Conservation (phyloP, 202 grass and related monocot genomes). For the Setaria viridis region DNA sequence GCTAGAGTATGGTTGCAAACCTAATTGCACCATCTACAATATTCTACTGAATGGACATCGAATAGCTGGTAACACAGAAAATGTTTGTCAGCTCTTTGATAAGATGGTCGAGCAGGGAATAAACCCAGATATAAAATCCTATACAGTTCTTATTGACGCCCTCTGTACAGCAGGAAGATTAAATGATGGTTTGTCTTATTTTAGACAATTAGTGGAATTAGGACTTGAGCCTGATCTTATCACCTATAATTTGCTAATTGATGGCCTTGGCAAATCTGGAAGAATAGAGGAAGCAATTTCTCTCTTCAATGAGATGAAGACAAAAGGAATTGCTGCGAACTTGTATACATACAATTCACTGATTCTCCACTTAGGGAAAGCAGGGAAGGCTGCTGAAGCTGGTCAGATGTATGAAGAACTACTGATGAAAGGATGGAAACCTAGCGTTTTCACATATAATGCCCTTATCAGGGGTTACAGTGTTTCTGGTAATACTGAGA, state of each 20-base stretch:
- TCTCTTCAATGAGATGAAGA: slow-evolving; percentile 80
- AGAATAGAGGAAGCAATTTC: slow-evolving; percentile 69
- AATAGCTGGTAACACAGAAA: slow-evolving; percentile 70
- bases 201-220: slow-evolving; percentile 56
- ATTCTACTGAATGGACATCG: slow-evolving; percentile 85
- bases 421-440: slow-evolving; percentile 71
- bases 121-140: slow-evolving; percentile 92
- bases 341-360: slow-evolving; percentile 93
- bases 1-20: slow-evolving; percentile 76
- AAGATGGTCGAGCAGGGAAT: slow-evolving; percentile 74
- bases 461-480: slow-evolving; percentile 86
- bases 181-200: slow-evolving; percentile 76
- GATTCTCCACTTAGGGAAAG: slow-evolving; percentile 86
- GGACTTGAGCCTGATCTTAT: slow-evolving; percentile 87
- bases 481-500: slow-evolving; percentile 63
- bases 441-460: slow-evolving; percentile 94
- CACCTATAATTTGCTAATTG: slow-evolving; percentile 88
- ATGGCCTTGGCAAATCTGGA: slow-evolving; percentile 76
- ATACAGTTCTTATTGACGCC: slow-evolving; percentile 73
- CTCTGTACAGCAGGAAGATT: slow-evolving; percentile 64
- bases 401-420: slow-evolving; percentile 85
- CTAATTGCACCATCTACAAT: slow-evolving; percentile 88
- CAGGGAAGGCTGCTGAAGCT: slow-evolving; percentile 72
- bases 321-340: slow-evolving; percentile 75
- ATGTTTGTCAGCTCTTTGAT: slow-evolving; percentile 70